phyloP scores from a whole-genome alignment of 108 stramenopile species.

The Cyclostephanos tholiformis region DNA sequence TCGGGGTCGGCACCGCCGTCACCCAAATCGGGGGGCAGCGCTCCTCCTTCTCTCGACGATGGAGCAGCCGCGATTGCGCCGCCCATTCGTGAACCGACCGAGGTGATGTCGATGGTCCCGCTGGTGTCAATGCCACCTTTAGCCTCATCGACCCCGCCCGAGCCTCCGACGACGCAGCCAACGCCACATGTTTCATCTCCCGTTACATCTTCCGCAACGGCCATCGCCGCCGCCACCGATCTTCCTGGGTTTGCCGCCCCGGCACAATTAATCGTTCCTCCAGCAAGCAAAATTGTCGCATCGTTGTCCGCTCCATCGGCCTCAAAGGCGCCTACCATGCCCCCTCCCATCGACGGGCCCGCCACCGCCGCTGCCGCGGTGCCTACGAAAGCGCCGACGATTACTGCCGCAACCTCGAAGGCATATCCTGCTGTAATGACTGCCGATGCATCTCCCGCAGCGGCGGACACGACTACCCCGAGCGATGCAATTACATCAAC shows the following conservation, averaged over 20 bases:
- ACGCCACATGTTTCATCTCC: not conserved
- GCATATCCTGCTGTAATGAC: not conserved
- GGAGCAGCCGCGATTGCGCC: not conserved
- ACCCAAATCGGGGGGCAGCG: not conserved
- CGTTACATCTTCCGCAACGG: not conserved
- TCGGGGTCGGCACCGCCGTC: not conserved
- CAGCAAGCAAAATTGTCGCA: not conserved
- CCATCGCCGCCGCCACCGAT: not conserved
- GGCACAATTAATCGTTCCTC: not conserved
- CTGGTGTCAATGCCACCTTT: not conserved
- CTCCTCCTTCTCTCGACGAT: not conserved
- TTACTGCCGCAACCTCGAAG: not conserved
- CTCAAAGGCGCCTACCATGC: not conserved
- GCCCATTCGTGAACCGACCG: not conserved
- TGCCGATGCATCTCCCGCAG: not conserved
- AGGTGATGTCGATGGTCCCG: not conserved
- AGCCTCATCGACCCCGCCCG: not conserved
- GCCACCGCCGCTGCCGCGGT: not conserved
- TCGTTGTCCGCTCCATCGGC: slow-evolving; percentile 2
- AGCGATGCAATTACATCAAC: not conserved
- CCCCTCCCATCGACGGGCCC: not conserved
- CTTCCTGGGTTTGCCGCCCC: not conserved
- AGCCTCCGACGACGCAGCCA: not conserved
- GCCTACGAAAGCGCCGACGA: not conserved
- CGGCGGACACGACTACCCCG: not conserved